Conservation (phyloP, 1,139 yeast species). For the Saccharomycopsis crataegensis region DNA sequence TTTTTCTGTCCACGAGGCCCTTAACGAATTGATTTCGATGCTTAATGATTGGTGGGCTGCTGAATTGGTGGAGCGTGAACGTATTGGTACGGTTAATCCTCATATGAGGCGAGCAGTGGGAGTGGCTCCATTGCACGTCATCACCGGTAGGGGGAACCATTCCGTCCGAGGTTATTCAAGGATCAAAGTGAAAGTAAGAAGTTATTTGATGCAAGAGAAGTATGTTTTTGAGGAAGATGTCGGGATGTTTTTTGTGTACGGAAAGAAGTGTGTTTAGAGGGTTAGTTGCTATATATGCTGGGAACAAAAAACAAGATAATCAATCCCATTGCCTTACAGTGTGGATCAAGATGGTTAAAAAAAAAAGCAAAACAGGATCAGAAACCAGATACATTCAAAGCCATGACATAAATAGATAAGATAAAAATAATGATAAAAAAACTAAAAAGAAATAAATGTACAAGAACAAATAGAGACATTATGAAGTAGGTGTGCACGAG, state of each 20-base stretch:
- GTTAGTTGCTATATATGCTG: neutral
- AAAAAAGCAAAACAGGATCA: too few relatives aligned
- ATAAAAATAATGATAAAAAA: too few relatives aligned
- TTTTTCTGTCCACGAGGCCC: slow-evolving; percentile 1
- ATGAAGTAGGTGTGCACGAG: too few relatives aligned
- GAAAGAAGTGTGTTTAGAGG: neutral
- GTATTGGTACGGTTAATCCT: slow-evolving; percentile 1
- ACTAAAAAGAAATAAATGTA: too few relatives aligned
- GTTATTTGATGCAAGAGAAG: neutral
- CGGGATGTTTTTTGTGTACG: slow-evolving; percentile 5
- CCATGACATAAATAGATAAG: too few relatives aligned
- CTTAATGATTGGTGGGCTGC: slow-evolving; percentile 14
- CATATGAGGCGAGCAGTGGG: neutral
- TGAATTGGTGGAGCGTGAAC: slow-evolving; percentile 8
- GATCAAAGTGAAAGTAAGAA: slow-evolving; percentile 6
- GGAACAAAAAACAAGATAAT: too few relatives aligned
- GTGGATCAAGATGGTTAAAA: too few relatives aligned
- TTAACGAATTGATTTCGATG: neutral
- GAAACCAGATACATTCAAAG: too few relatives aligned
- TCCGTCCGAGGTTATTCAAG: slow-evolving; percentile 2
- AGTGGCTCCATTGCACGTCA: slow-evolving; percentile 11
- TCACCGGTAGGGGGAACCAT: slow-evolving; percentile 18
- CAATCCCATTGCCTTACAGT: too few relatives aligned
- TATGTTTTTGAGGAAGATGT: slow-evolving; percentile 11
- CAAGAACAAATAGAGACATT: too few relatives aligned